A percentile compares a stretch with the other conserved stretches of the same genome.
Conservation (phyloP, 75 land plant genomes). For the Sequoiadendron giganteum region DNA sequence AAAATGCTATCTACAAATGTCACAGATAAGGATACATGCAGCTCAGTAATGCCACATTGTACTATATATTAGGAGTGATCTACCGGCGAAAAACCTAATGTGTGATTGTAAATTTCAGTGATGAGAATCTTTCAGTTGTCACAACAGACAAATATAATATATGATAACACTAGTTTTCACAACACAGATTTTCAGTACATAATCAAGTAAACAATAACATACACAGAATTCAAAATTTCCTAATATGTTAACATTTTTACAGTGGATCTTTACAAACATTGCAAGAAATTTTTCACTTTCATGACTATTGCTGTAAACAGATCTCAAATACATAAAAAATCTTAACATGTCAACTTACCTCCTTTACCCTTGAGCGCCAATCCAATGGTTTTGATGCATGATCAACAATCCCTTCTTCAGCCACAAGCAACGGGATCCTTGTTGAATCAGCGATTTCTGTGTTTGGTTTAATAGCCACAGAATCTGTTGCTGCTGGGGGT, state of each 20-base stretch:
- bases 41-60: background rate
- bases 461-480: background rate
- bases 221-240: background rate
- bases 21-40: background rate
- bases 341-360: background rate
- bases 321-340: background rate
- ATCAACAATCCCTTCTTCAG: slow-evolving; percentile 9
- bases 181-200: background rate
- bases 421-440: background rate
- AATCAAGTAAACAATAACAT: background rate
- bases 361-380: slow-evolving; percentile 6
- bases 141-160: background rate
- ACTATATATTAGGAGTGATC: background rate
- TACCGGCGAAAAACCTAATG: background rate
- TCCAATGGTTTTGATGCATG: background rate
- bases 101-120: background rate
- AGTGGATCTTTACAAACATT: background rate
- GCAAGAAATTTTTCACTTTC: background rate
- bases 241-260: background rate
- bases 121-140: background rate
- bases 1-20: background rate
- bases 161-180: background rate
- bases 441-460: background rate
- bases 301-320: background rate
- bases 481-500: slow-evolving; percentile 40